Evolutionary conservation across 2,329 filamentous ascomycete genomes (phyloP).

Genomic region (Stachybotrys chartarum): DNA sequence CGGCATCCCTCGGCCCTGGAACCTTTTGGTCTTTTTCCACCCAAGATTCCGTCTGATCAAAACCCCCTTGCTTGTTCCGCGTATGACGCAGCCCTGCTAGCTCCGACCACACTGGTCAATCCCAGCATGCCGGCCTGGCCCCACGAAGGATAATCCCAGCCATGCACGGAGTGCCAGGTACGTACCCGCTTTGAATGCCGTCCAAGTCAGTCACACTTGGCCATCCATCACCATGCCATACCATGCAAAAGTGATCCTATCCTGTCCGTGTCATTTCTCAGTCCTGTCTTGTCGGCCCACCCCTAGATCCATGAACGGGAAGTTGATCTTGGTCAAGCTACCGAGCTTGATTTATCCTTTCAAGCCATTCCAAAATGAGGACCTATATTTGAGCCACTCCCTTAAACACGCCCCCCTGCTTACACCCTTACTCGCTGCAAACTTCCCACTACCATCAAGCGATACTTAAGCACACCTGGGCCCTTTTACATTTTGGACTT

Average conservation of each 20-base stretch:
- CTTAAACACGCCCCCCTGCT: slow-evolving; percentile 3
- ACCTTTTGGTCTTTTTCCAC: slow-evolving; percentile 8
- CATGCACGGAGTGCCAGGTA: slow-evolving; percentile 3
- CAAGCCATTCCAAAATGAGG: slow-evolving; percentile 20
- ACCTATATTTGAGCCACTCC: slow-evolving; percentile 22
- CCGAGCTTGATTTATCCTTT: slow-evolving; percentile 29
- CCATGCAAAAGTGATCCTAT: slow-evolving; percentile 6
- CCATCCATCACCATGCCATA: slow-evolving; percentile 16
- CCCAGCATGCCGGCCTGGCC: not conserved
- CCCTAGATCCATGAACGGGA: slow-evolving; percentile 23
- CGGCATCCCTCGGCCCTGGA: not conserved
- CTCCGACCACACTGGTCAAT: not conserved
- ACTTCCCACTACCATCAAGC: slow-evolving; percentile 8
- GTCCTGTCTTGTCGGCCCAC: slow-evolving; percentile 24
- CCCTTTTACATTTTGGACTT: slow-evolving; percentile 6
- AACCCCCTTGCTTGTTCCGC: slow-evolving; percentile 21
- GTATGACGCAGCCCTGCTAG: slow-evolving; percentile 19
- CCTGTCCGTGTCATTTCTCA: slow-evolving; percentile 17
- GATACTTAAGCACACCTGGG: slow-evolving; percentile 22
- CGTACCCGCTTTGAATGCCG: slow-evolving; percentile 5
- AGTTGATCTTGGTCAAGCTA: slow-evolving; percentile 25
- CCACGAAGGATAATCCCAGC: slow-evolving; percentile 12
- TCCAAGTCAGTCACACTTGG: slow-evolving; percentile 5
- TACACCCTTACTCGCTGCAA: not conserved
- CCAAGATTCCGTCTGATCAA: slow-evolving; percentile 25